Percentiles rank a stretch among this genome's conserved stretches.
phyloP scores from a whole-genome alignment of 495 filamentous ascomycete species.

The Bacidia rubella region DNA sequence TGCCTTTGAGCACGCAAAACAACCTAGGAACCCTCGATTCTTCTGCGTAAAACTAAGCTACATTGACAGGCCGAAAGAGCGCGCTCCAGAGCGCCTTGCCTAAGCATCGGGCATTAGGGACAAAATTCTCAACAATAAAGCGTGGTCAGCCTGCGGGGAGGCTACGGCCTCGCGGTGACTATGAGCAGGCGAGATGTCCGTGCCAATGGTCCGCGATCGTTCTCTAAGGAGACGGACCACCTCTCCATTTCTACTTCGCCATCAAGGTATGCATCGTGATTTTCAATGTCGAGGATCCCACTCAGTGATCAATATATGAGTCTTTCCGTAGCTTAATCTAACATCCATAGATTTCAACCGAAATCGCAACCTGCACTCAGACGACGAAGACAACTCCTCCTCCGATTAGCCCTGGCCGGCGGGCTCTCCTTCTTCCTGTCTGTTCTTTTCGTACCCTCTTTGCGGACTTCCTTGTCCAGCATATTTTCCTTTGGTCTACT shows the following conservation, averaged over 20 bases:
- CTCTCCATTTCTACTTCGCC: conserved; percentile 84
- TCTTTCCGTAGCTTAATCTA: too few species aligned
- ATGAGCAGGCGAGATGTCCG: conserved; percentile 56
- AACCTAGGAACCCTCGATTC: too few species aligned
- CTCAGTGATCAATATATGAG: too few species aligned
- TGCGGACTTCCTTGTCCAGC: conserved; percentile 51
- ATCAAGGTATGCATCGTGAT: conserved; percentile 50
- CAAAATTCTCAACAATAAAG: too few species aligned
- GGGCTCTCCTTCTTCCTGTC: conserved; percentile 27
- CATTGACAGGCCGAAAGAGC: too few species aligned
- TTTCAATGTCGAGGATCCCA: too few species aligned
- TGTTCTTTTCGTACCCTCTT: conserved; percentile 53
- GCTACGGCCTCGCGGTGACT: conserved; percentile 1
- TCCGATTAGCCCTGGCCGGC: conserved; percentile 45
- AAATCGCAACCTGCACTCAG: conserved; percentile 62
- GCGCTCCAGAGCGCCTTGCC: too few species aligned
- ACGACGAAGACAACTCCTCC: conserved; percentile 58
- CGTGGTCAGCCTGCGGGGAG: background rate
- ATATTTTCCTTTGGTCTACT: conserved; percentile 58
- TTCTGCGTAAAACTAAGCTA: too few species aligned
- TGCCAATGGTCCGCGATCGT: conserved; percentile 62
- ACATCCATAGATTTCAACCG: conserved; percentile 83
- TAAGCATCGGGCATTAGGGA: too few species aligned
- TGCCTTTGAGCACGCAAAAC: too few species aligned
- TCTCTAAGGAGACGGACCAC: conserved; percentile 41